Evolutionary conservation across 192 early-diverging fungal species (phyloP), one percentile per base, ranked within the genome.

Genomic region (Coemansia sp.): DNA sequence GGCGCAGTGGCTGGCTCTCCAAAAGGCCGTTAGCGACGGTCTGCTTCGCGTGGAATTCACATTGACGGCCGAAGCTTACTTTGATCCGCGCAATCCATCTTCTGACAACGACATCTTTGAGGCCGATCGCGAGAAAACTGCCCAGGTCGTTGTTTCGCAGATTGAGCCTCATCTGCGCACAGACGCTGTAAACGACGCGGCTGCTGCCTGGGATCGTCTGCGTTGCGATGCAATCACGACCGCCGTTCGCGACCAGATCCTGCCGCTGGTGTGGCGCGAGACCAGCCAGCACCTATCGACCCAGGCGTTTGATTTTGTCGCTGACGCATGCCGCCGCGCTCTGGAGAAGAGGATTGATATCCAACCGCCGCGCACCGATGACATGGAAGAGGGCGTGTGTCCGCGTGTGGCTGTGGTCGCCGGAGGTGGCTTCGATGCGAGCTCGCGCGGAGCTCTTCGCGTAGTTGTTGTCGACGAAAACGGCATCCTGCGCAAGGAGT

Each of bases 191-290:
- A 63, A 88, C 61, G 89, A 88, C 37, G 64, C 78, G 3, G 90
- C 90, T 5, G 74, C 87, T 35, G 79, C 80, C 37, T 98, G 97
- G 97, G 94, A 96, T 66, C 64, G 76, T 0, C 71, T 93, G 66
- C 88, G 95, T n/a, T 63, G 80, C 38, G 84, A 90, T 20, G 86
- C 92, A 32, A 63, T 92, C 52, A 75, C 85, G 12, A 66, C 73
- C 6, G 89, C 91, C 0, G 71, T 90, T 39, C 79, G 83, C 36
- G 89, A 94, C 2, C 81, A 91, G 14, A 66, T 96, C 38, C 88
- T 91, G 48, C 91, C 90, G 17, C 72, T 88, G 52, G 88, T 91
- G 65, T 90, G 88, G 39, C 91, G 92, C 69, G 89, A 90, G 78
- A 77, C 92, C 17, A 89, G 88, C 37, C 91, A 95, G 62, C 88